Conservation (phyloP, 495 filamentous ascomycete species). For the Tuber calosporum region DNA sequence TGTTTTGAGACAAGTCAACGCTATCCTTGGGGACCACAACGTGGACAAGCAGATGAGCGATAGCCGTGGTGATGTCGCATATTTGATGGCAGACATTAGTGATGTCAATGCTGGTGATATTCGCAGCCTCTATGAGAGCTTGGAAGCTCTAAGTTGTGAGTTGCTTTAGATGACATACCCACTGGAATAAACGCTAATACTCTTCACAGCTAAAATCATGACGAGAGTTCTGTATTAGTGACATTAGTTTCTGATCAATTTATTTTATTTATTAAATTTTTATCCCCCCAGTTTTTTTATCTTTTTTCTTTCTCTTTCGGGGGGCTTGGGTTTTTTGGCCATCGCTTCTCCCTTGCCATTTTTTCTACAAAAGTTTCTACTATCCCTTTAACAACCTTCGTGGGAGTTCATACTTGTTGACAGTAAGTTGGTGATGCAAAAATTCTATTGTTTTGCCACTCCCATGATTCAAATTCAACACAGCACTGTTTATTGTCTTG, state of each 20-base stretch:
- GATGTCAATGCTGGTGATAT: slow-evolving; percentile 71
- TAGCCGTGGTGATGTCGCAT: slow-evolving; percentile 86
- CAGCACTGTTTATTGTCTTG: background rate
- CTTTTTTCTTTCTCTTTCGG: background rate
- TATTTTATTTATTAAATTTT: background rate
- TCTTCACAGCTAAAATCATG: slow-evolving; percentile 63
- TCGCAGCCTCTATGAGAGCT: slow-evolving; percentile 69
- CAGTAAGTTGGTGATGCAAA: background rate
- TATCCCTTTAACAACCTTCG: background rate
- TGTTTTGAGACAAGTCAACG: slow-evolving; percentile 86
- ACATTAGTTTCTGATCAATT: background rate
- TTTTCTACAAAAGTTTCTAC: background rate
- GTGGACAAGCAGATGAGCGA: slow-evolving; percentile 98
- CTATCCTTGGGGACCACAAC: slow-evolving; percentile 86
- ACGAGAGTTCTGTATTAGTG: slow-evolving; percentile 73
- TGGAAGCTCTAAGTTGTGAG: slow-evolving; percentile 63
- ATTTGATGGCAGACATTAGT: slow-evolving; percentile 95
- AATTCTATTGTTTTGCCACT: background rate
- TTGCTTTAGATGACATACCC: background rate
- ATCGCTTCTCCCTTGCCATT: background rate
- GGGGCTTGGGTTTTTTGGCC: background rate
- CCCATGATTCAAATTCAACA: background rate
- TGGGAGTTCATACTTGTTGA: background rate
- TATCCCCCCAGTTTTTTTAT: background rate
- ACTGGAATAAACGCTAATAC: slow-evolving; percentile 6